These are phyloP conservation scores for Trypanosoma rangeli DNA, from an alignment of 208 protist species.

Conservation along the genomic window DNA sequence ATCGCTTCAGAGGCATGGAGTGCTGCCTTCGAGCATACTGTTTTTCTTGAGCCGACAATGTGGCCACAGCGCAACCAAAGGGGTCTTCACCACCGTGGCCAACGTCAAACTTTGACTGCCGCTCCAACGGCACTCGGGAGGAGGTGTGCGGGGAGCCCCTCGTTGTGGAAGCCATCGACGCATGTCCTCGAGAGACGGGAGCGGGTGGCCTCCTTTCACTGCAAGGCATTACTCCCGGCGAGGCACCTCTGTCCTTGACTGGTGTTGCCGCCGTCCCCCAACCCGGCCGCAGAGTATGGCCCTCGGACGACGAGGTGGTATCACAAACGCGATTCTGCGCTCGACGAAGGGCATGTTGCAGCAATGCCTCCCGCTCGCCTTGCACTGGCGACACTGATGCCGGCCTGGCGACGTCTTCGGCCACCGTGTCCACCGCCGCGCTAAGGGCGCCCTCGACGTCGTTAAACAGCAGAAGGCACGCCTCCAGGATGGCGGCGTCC, in stretches of 20 bases:
- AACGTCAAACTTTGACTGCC: neutral
- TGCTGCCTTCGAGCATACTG: neutral
- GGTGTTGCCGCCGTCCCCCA: neutral
- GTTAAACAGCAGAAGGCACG: slow-evolving; percentile 24
- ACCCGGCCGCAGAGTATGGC: neutral
- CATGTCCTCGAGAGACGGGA: neutral
- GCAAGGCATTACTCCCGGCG: neutral
- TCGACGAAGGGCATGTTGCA: neutral
- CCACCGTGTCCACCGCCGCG: neutral
- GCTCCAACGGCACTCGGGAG: neutral
- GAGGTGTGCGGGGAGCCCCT: neutral
- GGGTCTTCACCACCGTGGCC: neutral
- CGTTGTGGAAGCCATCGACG: neutral
- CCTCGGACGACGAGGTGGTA: neutral
- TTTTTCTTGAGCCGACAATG: slow-evolving; percentile 18
- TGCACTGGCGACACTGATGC: neutral
- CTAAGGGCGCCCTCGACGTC: slow-evolving; percentile 6
- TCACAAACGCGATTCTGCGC: slow-evolving; percentile 3
- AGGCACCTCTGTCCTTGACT: neutral
- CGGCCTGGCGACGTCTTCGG: neutral
- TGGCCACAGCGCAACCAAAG: slow-evolving; percentile 16
- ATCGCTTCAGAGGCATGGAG: slow-evolving; percentile 11
- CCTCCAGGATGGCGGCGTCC: slow-evolving; percentile 23
- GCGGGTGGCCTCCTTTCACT: neutral
- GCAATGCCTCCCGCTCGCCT: neutral